Conservation (phyloP, 441 rosid species). For the Mallotus repandus region DNA sequence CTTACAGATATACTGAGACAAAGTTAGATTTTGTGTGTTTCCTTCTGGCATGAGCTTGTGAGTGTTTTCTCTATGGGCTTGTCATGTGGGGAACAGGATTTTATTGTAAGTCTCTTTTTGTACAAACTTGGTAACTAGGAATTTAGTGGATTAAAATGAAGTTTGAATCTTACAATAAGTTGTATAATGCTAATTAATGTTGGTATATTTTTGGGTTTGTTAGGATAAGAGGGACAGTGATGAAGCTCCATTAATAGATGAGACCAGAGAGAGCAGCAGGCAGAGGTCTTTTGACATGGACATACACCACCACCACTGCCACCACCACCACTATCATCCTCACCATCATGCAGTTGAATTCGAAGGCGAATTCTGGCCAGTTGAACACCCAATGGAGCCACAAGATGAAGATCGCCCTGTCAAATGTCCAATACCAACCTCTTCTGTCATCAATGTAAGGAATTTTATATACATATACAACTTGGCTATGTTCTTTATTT, state of each 20-base stretch:
- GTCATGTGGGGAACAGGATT: constrained; percentile 32
- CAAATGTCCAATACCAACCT: constrained; percentile 68
- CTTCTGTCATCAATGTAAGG: constrained; percentile 62
- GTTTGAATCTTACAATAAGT: neutral
- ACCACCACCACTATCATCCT: constrained; percentile 5
- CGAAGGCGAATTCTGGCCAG: constrained; percentile 71
- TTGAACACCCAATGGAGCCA: constrained; percentile 88
- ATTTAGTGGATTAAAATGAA: neutral
- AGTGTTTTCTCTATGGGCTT: constrained; percentile 42
- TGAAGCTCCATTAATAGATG: constrained; percentile 31
- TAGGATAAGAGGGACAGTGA: constrained; percentile 41
- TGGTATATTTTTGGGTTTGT: neutral
- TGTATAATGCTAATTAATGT: neutral
- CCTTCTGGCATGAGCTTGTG: constrained; percentile 32
- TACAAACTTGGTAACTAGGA: neutral
- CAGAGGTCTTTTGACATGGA: constrained; percentile 28
- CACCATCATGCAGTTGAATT: constrained; percentile 25
- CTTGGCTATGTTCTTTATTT: too few species aligned
- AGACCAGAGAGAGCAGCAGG: constrained; percentile 30
- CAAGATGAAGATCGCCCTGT: constrained; percentile 87
- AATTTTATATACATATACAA: too few species aligned
- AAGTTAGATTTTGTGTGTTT: constrained; percentile 32
- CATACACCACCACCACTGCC: constrained; percentile 14
- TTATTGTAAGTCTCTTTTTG: constrained; percentile 17
- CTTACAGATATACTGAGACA: constrained; percentile 1